Conservation (phyloP, 2,329 filamentous ascomycete genomes). For the Diaporthe batatas region DNA sequence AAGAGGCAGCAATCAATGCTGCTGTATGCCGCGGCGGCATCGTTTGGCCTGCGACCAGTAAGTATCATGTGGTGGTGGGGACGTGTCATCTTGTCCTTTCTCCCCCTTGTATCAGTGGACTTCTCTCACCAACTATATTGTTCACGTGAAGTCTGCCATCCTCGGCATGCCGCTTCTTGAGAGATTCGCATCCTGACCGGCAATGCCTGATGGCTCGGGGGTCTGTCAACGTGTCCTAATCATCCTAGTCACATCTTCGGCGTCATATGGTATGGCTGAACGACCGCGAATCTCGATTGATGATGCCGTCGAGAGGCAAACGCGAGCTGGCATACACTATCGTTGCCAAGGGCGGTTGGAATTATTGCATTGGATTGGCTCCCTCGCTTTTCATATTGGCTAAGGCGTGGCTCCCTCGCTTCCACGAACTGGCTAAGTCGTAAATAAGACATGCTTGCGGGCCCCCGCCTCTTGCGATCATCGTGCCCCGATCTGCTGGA, state of each 20-base stretch:
- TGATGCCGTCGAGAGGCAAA: background rate
- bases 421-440: constrained; percentile 16
- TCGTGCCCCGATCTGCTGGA: constrained; percentile 65
- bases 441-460: constrained; percentile 15
- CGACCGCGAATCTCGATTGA: background rate
- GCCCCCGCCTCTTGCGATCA: constrained; percentile 34
- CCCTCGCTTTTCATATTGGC: background rate
- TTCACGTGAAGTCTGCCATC: background rate
- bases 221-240: too few relatives aligned
- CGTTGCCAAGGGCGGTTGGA: constrained; percentile 2
- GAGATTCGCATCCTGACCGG: background rate
- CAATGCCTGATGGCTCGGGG: background rate
- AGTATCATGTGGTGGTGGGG: background rate
- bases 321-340: background rate
- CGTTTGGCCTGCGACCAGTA: background rate
- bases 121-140: background rate
- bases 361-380: constrained; percentile 9
- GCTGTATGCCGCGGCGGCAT: background rate
- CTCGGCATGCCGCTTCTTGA: background rate
- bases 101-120: background rate
- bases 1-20: background rate
- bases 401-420: constrained; percentile 18
- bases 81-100: background rate
- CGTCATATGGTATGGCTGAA: background rate
- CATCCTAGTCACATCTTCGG: background rate